phyloP scores from a whole-genome alignment of 1,284 basidiomycete genomes.

The Leccinum subfulvum region DNA sequence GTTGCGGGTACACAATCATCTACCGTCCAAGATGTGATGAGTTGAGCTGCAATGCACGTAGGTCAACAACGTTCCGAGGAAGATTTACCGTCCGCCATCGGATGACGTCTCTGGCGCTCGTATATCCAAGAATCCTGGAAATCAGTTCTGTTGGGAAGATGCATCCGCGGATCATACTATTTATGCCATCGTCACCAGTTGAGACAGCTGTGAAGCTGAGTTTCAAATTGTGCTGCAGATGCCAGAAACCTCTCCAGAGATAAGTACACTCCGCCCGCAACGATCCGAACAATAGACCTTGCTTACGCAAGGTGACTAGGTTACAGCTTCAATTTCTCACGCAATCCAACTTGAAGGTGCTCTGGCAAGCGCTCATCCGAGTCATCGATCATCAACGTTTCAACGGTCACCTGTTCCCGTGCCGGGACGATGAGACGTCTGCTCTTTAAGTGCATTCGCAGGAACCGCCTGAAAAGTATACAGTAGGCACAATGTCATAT shows the following conservation, averaged over 20 bases:
- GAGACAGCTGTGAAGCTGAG: too few species aligned
- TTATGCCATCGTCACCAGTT: too few species aligned
- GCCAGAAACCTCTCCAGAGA: too few species aligned
- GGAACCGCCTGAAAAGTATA: not conserved
- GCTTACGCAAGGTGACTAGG: too few species aligned
- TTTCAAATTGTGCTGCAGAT: too few species aligned
- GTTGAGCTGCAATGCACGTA: not conserved
- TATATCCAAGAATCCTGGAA: not conserved
- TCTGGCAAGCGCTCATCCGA: not conserved
- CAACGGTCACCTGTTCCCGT: too few species aligned
- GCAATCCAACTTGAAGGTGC: not conserved
- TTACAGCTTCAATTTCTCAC: too few species aligned
- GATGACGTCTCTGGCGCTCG: not conserved
- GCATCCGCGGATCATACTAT: too few species aligned
- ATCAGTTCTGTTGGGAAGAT: too few species aligned
- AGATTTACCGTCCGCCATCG: not conserved
- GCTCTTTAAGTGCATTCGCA: not conserved
- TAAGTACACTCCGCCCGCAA: too few species aligned
- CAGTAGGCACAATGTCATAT: not conserved
- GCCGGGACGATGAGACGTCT: not conserved
- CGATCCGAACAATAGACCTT: too few species aligned
- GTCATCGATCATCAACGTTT: not conserved
- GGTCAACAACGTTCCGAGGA: too few species aligned
- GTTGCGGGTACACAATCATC: conserved; percentile 24
- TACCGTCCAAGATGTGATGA: not conserved